phyloP scores from a whole-genome alignment of 2,329 filamentous ascomycete genomes.

The Didymella sp. region DNA sequence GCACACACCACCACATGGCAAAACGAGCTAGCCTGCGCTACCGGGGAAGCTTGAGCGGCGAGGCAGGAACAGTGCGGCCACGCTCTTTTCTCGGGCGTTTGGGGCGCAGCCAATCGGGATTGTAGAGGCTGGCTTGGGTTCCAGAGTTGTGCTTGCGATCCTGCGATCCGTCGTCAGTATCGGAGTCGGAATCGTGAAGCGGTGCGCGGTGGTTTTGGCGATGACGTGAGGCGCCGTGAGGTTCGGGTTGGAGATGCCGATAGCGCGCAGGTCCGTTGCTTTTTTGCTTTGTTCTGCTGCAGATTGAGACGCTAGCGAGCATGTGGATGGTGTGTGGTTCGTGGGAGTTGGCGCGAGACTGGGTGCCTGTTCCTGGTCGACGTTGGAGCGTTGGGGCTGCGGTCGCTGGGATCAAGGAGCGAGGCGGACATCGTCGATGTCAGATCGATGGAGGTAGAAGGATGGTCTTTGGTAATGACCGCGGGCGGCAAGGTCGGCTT shows the following conservation, averaged over 20 bases:
- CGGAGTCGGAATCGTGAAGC: background rate
- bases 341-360: background rate
- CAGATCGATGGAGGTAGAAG: background rate
- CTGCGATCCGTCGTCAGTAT: background rate
- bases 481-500: no score
- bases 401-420: constrained; percentile 6
- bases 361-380: constrained; percentile 1
- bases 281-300: background rate
- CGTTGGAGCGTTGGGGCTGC: background rate
- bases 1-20: constrained; percentile 13
- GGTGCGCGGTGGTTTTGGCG: background rate
- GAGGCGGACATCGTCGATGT: background rate
- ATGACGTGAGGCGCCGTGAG: background rate
- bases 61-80: background rate
- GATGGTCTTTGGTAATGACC: no score
- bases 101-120: constrained; percentile 5
- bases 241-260: background rate
- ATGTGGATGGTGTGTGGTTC: background rate
- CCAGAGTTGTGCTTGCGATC: background rate
- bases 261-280: background rate
- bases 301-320: background rate
- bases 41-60: background rate
- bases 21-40: background rate
- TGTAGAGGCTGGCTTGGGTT: background rate
- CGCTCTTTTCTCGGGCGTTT: background rate